phyloP scores from a whole-genome alignment of 495 filamentous ascomycete genomes.

The Pyrenula aspistea region DNA sequence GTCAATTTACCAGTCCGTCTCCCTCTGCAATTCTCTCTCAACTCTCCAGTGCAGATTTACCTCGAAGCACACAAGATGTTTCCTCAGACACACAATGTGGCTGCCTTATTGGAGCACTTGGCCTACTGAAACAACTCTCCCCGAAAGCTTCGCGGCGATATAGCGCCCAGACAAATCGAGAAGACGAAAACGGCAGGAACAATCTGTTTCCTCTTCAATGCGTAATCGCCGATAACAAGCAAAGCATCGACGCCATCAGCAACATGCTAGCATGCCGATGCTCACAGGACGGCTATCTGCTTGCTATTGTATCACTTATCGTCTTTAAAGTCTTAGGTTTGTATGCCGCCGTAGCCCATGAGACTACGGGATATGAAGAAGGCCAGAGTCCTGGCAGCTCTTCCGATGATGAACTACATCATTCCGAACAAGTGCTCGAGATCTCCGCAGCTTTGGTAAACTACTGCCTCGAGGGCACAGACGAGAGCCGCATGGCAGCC shows the following conservation, averaged over 20 bases:
- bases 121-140: conserved; percentile 8
- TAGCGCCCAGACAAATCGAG: conserved; percentile 3
- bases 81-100: conserved; percentile 1
- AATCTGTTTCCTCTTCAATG: no score
- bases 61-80: no score
- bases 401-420: background rate
- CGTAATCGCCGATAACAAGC: conserved; percentile 14
- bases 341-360: conserved; percentile 12
- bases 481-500: conserved; percentile 16
- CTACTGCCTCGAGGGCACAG: conserved; percentile 11
- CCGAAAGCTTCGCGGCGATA: conserved; percentile 1
- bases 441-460: conserved; percentile 2
- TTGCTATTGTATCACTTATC: conserved; percentile 14
- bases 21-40: background rate
- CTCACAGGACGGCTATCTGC: conserved; percentile 13
- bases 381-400: conserved; percentile 1
- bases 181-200: no score
- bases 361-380: background rate
- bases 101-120: conserved; percentile 5
- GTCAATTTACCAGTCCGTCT: background rate
- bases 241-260: conserved; percentile 10
- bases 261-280: conserved; percentile 14
- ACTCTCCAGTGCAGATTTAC: no score
- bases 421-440: conserved; percentile 3
- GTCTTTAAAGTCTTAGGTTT: conserved; percentile 18